Conservation (phyloP, 2,329 filamentous ascomycete species). For the Fusarium liriodendri region DNA sequence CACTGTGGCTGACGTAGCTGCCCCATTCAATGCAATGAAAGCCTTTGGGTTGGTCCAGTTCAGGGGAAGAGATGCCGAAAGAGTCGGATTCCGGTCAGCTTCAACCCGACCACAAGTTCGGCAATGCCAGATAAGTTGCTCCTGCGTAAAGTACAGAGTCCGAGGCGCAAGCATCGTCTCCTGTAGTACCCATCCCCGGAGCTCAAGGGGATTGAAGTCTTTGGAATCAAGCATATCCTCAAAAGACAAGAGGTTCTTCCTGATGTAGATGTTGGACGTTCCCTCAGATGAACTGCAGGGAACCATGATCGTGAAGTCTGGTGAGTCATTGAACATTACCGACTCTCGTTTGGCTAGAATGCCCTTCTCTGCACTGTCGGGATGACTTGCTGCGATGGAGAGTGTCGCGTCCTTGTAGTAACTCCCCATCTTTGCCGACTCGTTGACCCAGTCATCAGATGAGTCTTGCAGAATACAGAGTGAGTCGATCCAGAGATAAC, state of each 20-base stretch:
- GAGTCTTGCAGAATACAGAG: not conserved
- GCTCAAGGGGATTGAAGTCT: not conserved
- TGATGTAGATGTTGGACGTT: not conserved
- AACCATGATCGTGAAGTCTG: not conserved
- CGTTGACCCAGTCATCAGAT: not conserved
- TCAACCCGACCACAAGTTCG: not conserved
- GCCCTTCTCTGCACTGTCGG: not conserved
- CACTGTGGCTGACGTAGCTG: not conserved
- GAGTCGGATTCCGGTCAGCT: not conserved
- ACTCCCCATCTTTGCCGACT: not conserved
- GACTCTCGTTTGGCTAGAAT: not conserved
- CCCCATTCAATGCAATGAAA: not conserved
- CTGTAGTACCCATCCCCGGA: not conserved
- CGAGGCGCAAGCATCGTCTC: not conserved
- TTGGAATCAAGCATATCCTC: not conserved
- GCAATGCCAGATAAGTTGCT: not conserved
- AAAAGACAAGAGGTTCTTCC: not conserved
- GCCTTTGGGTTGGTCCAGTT: not conserved
- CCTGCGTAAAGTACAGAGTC: not conserved
- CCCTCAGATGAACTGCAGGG: not conserved
- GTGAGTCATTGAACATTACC: not conserved
- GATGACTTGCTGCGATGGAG: not conserved
- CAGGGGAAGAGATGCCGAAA: not conserved
- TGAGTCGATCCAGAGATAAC: not conserved
- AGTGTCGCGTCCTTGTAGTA: not conserved